phyloP scores from a whole-genome alignment of 306 rosid species.

The Oemleria cerasiformis region DNA sequence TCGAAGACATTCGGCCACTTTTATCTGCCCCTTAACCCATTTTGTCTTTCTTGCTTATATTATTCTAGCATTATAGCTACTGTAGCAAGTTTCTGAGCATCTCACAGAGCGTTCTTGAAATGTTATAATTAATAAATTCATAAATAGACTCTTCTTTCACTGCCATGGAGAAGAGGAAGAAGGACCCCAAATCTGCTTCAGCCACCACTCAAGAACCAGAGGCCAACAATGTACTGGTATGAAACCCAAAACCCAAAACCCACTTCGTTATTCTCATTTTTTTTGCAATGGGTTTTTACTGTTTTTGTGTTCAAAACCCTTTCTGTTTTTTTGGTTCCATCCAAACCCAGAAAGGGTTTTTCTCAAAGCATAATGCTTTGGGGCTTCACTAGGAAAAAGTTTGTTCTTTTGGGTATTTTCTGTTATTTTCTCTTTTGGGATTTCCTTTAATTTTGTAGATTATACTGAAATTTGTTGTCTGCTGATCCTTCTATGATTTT shows the following conservation, averaged over 20 bases:
- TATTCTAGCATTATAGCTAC: background rate
- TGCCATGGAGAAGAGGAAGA: conserved; percentile 35
- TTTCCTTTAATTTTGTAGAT: background rate
- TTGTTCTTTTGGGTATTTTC: conserved; percentile 3
- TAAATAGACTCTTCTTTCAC: background rate
- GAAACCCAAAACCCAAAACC: background rate
- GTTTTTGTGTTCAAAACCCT: background rate
- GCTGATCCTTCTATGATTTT: background rate
- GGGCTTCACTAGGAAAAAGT: background rate
- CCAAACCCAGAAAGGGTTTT: too few species aligned
- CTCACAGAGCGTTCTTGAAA: background rate
- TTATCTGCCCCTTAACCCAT: background rate
- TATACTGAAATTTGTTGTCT: background rate
- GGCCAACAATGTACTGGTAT: conserved; percentile 25
- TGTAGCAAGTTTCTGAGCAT: background rate
- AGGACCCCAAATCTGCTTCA: conserved; percentile 25
- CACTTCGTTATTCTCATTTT: background rate
- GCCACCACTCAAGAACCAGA: conserved; percentile 27
- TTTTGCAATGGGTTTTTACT: background rate
- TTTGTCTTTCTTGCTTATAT: background rate
- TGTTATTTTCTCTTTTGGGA: conserved; percentile 5
- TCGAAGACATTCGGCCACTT: conserved; percentile 23
- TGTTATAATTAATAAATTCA: background rate
- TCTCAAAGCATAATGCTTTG: too few species aligned
- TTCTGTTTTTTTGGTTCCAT: too few species aligned